Base-by-base conservation (phyloP, 768 basidiomycete species). In the Phlebiopsis flavidoalba region DNA sequence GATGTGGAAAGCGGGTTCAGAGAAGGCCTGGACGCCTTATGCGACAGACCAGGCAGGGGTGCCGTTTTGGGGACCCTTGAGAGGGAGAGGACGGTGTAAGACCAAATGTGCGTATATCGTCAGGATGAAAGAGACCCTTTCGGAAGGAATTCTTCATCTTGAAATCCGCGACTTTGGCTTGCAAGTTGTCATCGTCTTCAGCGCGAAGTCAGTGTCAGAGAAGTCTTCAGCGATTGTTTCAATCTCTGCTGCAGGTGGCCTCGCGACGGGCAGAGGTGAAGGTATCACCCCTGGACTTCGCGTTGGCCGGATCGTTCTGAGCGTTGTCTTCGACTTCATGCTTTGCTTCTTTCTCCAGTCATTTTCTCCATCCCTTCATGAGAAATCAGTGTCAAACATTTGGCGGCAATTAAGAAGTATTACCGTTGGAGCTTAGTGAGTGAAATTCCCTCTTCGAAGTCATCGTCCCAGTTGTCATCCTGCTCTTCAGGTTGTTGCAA, bases 391-490 rank as follows among this genome's bases (percentile, higher is more conserved):
- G 15, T 8, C 36, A 45, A 49, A n/a, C 40, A 43, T 5, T 10
- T 17, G 19, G 8, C 2, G n/a, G 19, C n/a, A 45, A 40, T 3
- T 4, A 55, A 12, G 11, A 22, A 22, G 64, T 21, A 62, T 14
- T 63, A 81, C 85, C 87, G 76, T n/a, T 89, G 89, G 33, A 95
- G 72, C 72, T 95, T 96, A 8, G 88, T 85, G 57, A 92, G 83
- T 0, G 93, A 93, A 36, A 95, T 94, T 1, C 89, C 93, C 65
- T 93, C 93, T 70, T 95, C 93, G 65, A 99, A 99, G 69, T 99
- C 97, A 64, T 95, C 93, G 68, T 99, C 97, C 97, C 97, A 99
- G 64, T 95, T 96, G 70, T 97, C 95, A 1, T 88, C 90, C 70
- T 92, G 90, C 64, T 93, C 88, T 75, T 95, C 90, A 17, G 88